Evolutionary conservation across 495 filamentous ascomycete species (phyloP).

Genomic region (Rhypophila decipiens): DNA sequence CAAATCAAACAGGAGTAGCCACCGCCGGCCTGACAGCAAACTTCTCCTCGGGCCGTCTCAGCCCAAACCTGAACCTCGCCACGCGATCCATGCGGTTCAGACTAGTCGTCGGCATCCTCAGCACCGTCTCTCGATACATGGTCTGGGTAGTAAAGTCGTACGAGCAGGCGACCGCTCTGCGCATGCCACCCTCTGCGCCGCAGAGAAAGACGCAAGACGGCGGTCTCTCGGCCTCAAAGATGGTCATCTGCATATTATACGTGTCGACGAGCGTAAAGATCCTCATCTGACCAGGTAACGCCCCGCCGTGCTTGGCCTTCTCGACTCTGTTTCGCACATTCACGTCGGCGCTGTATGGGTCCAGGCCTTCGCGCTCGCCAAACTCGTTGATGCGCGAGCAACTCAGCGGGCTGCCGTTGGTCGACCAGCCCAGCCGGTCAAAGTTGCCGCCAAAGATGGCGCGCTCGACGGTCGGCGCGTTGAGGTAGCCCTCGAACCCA

Average conservation of each 20-base stretch:
- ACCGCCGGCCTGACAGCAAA: too few relatives aligned
- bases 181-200: slow-evolving; percentile 36
- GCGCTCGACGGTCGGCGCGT: slow-evolving; percentile 17
- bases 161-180: slow-evolving; percentile 30
- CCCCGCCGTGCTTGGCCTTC: slow-evolving; percentile 2
- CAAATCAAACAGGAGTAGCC: too few relatives aligned
- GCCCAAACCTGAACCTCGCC: slow-evolving; percentile 3
- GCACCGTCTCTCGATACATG: slow-evolving; percentile 30
- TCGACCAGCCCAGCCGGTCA: slow-evolving; percentile 4
- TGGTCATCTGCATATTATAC: slow-evolving; percentile 25
- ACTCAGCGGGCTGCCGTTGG: slow-evolving; percentile 6
- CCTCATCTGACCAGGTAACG: slow-evolving; percentile 8
- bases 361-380: slow-evolving; percentile 1
- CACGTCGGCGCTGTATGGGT: slow-evolving; percentile 2
- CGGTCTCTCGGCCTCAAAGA: slow-evolving; percentile 29
- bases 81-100: slow-evolving; percentile 18
- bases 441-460: slow-evolving; percentile 18
- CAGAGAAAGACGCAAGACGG: slow-evolving; percentile 26
- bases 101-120: slow-evolving; percentile 24
- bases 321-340: not conserved
- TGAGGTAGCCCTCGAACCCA: slow-evolving; percentile 21
- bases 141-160: slow-evolving; percentile 24
- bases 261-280: slow-evolving; percentile 36
- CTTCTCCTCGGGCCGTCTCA: not conserved
- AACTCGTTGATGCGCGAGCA: slow-evolving; percentile 2